Evolutionary conservation across 2,329 filamentous ascomycete genomes (phyloP).

Genomic region (Lasiodiplodia theobromae): DNA sequence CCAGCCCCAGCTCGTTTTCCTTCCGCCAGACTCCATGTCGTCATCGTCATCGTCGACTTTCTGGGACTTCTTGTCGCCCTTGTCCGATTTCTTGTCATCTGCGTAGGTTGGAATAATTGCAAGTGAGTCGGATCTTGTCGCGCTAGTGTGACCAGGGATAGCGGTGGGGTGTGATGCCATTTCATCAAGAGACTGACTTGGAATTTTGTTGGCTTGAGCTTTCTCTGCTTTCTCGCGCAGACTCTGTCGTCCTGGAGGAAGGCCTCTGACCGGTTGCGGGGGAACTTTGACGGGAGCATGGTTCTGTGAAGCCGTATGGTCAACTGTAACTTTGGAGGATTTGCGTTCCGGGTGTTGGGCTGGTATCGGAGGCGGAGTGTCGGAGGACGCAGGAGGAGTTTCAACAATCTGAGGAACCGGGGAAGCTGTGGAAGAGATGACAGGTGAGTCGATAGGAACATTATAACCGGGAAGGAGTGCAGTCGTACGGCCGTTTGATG

Average conservation of each 20-base stretch:
- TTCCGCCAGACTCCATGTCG: conserved; percentile 64
- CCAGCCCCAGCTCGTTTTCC: conserved; percentile 88
- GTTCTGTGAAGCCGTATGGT: conserved; percentile 35
- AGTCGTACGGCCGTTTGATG: conserved; percentile 64
- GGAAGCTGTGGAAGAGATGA: conserved; percentile 35
- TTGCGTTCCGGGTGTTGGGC: conserved; percentile 59
- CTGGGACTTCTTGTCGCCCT: conserved; percentile 71
- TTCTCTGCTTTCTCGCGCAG: conserved; percentile 40
- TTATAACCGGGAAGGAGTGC: conserved; percentile 57
- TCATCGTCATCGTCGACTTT: conserved; percentile 75
- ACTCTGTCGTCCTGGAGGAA: conserved; percentile 29
- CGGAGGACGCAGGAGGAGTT: conserved; percentile 56
- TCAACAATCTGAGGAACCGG: conserved; percentile 67
- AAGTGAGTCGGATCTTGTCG: conserved; percentile 74
- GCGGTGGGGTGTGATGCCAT: conserved; percentile 71
- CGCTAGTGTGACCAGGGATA: conserved; percentile 68
- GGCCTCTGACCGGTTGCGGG: conserved; percentile 15
- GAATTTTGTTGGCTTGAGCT: conserved; percentile 47
- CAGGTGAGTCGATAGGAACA: conserved; percentile 33
- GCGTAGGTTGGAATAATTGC: conserved; percentile 80
- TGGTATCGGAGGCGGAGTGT: conserved; percentile 35
- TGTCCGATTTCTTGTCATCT: conserved; percentile 78
- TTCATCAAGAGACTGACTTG: conserved; percentile 66
- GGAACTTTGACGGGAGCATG: conserved; percentile 27
- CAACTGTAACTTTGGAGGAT: conserved; percentile 48